Conservation (phyloP, 352 stramenopile genomes). For the Phytophthora citricola region DNA sequence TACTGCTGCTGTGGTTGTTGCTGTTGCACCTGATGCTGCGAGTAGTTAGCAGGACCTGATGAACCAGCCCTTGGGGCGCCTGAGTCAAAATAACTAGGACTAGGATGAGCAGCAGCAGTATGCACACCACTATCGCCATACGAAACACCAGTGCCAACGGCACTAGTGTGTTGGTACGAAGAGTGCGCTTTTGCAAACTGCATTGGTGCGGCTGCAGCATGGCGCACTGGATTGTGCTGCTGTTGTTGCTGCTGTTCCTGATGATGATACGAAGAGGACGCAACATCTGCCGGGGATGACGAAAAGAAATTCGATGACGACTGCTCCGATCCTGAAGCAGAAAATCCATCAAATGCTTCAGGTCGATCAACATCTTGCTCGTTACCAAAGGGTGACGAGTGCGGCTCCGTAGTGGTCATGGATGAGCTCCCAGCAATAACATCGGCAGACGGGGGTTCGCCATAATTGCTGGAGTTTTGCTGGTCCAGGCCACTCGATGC, state of each 20-base stretch:
- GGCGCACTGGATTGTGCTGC: constrained; percentile 13
- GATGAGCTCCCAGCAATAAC: not conserved
- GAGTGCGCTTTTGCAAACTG: constrained; percentile 20
- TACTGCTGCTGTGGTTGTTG: constrained; percentile 18
- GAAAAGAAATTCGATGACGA: constrained; percentile 51
- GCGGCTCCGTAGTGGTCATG: constrained; percentile 4
- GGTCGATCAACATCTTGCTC: constrained; percentile 10
- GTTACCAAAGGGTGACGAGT: constrained; percentile 6
- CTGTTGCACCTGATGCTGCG: constrained; percentile 23
- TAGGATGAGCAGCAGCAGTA: constrained; percentile 11
- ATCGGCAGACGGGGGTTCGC: constrained; percentile 1
- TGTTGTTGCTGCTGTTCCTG: constrained; percentile 19
- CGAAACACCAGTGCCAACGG: constrained; percentile 1
- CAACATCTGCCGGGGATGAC: constrained; percentile 21
- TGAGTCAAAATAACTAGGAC: constrained; percentile 20
- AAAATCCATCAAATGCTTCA: constrained; percentile 36
- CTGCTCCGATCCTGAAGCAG: constrained; percentile 18
- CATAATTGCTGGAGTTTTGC: constrained; percentile 5
- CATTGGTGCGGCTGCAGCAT: constrained; percentile 11
- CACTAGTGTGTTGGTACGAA: constrained; percentile 9
- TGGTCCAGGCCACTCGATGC: constrained; percentile 15
- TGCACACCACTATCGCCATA: constrained; percentile 15
- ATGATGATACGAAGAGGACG: constrained; percentile 13
- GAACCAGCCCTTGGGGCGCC: constrained; percentile 10
- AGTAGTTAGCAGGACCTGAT: constrained; percentile 16